Evolutionary conservation across 805 yeast genomes (phyloP).

Genomic region (Metschnikowia orientalis): DNA sequence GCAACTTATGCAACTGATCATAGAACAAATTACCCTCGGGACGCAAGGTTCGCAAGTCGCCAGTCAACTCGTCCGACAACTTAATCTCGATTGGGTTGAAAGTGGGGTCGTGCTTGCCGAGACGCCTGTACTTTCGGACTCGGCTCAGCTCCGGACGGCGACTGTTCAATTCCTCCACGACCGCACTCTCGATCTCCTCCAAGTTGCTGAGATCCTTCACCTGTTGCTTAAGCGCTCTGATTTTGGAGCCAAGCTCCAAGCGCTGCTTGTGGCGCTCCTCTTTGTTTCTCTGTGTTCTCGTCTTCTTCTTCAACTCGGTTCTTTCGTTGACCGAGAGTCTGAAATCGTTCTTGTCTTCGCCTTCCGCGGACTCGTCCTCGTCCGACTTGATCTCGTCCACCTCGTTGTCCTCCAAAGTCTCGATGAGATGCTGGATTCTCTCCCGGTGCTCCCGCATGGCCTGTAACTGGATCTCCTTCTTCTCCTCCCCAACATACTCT

Average conservation of each 20-base stretch:
- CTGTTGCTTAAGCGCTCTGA: conserved; percentile 56
- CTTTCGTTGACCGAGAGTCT: conserved; percentile 70
- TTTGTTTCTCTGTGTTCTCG: conserved; percentile 70
- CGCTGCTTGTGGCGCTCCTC: conserved; percentile 60
- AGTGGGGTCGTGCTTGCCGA: conserved; percentile 38
- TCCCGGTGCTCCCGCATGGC: conserved; percentile 59
- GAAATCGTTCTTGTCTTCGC: conserved; percentile 31
- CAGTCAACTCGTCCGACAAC: conserved; percentile 82
- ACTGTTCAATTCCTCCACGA: conserved; percentile 27
- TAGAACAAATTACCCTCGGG: conserved; percentile 87
- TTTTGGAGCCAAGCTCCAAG: conserved; percentile 48
- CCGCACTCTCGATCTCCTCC: conserved; percentile 25
- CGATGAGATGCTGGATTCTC: conserved; percentile 62
- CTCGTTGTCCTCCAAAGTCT: conserved; percentile 56
- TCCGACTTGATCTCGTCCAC: conserved; percentile 29
- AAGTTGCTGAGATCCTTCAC: conserved; percentile 50
- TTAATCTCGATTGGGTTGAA: conserved; percentile 65
- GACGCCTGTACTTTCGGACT: conserved; percentile 26
- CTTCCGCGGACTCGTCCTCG: conserved; percentile 32
- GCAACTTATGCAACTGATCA: conserved; percentile 78
- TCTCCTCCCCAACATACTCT: conserved; percentile 64
- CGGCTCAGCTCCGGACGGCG: conserved; percentile 23
- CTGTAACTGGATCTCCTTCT: conserved; percentile 59
- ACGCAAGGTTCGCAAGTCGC: conserved; percentile 74
- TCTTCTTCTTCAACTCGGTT: conserved; percentile 64